These are phyloP conservation scores for Penicillium digitatum DNA, from an alignment of 2,329 filamentous ascomycete genomes.

Conservation along the genomic window DNA sequence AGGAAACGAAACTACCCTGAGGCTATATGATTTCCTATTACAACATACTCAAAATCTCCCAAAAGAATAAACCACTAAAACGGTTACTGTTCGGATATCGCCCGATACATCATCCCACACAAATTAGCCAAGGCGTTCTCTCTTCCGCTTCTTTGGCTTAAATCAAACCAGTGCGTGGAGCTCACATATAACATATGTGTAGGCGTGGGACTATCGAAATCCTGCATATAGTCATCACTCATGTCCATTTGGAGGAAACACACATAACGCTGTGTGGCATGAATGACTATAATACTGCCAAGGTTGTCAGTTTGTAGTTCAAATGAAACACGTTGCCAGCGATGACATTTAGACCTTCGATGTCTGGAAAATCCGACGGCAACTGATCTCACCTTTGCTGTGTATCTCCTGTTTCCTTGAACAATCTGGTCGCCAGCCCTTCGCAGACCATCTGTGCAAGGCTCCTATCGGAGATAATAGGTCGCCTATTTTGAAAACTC, in stretches of 20 bases:
- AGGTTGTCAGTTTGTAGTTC: neutral
- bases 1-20: no score
- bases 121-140: neutral
- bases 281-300: conserved; percentile 11
- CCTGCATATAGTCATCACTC: conserved; percentile 7
- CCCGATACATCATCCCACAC: neutral
- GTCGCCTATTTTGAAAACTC: neutral
- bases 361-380: neutral
- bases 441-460: no score
- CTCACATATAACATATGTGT: neutral
- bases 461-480: no score
- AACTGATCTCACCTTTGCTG: neutral
- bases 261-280: conserved; percentile 17
- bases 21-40: no score
- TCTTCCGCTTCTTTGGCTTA: neutral
- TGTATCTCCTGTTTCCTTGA: neutral
- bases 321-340: neutral
- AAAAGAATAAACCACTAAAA: no score
- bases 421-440: neutral
- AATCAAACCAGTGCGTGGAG: neutral
- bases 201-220: conserved; percentile 12
- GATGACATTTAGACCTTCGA: neutral
- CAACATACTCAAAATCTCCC: no score
- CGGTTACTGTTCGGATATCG: neutral
- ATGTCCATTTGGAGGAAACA: conserved; percentile 18